A percentile compares a stretch with the other conserved stretches of the same genome.
Conservation (phyloP, 106 monocot species). For the Allium fistulosum region DNA sequence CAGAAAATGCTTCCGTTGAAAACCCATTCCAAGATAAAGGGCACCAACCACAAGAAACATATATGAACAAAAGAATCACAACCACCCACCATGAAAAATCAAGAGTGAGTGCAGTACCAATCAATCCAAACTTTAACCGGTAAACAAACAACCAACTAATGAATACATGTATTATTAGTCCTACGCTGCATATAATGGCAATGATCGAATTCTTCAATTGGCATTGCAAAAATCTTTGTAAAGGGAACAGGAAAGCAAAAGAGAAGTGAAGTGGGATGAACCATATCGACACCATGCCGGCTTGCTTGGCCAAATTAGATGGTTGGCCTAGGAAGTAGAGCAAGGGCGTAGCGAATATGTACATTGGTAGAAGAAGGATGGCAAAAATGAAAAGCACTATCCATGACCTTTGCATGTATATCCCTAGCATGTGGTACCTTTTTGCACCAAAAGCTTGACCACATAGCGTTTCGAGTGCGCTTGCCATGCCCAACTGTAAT, state of each 20-base stretch:
- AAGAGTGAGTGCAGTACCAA: conserved; percentile 7
- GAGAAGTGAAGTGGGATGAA: conserved; percentile 1
- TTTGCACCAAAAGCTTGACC: conserved; percentile 39
- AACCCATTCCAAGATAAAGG: conserved; percentile 27
- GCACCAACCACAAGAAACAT: conserved; percentile 14
- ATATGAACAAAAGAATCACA: background rate
- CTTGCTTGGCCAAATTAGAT: conserved; percentile 4
- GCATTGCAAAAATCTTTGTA: conserved; percentile 15
- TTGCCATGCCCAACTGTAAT: conserved; percentile 33
- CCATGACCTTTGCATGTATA: conserved; percentile 31
- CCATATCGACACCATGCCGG: background rate
- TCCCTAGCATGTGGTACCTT: conserved; percentile 25
- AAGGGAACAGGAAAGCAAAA: background rate
- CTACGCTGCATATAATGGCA: conserved; percentile 1
- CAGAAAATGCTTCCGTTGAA: conserved; percentile 23
- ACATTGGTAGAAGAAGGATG: conserved; percentile 8
- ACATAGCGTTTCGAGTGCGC: conserved; percentile 38
- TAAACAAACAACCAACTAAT: conserved; percentile 21
- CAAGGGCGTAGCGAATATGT: conserved; percentile 12
- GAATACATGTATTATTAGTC: conserved; percentile 12
- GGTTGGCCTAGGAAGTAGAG: conserved; percentile 9
- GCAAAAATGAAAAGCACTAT: conserved; percentile 17
- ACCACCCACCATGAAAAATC: conserved; percentile 14
- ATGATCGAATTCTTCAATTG: conserved; percentile 21
- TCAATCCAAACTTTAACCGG: conserved; percentile 1